Percentiles rank a stretch among this genome's conserved stretches.
Evolutionary conservation across 2,329 filamentous ascomycete genomes (phyloP).

Genomic region (Xylaria sp.): DNA sequence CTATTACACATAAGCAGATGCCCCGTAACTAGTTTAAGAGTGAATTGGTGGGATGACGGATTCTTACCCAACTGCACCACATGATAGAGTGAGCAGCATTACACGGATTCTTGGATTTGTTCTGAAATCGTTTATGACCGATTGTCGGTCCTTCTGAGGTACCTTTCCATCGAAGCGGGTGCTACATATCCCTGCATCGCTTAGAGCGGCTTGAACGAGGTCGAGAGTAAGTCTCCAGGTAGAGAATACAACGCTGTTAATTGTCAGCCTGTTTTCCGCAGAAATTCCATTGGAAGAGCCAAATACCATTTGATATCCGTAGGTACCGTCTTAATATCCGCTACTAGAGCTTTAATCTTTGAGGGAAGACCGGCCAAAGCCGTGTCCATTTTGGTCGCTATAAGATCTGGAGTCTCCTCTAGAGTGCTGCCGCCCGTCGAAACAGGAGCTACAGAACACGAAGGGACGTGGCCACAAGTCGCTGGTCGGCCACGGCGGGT

Average conservation of each 20-base stretch:
- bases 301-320: constrained; percentile 15
- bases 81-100: constrained; percentile 61
- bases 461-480: constrained; percentile 45
- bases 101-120: constrained; percentile 53
- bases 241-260: constrained; percentile 61
- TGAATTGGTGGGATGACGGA: too few species aligned
- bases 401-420: constrained; percentile 37
- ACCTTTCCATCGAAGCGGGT: constrained; percentile 62
- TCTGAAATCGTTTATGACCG: constrained; percentile 55
- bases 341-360: constrained; percentile 20
- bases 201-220: constrained; percentile 55
- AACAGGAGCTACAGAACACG: constrained; percentile 44
- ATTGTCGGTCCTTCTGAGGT: constrained; percentile 55
- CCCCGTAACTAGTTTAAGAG: too few species aligned
- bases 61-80: constrained; percentile 61
- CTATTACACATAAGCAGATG: constrained; percentile 42
- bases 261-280: too few species aligned
- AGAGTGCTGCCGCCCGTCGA: constrained; percentile 41
- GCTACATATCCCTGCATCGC: constrained; percentile 49
- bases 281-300: too few species aligned
- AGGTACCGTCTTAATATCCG: constrained; percentile 8
- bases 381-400: neutral
- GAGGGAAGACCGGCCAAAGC: neutral
- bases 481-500: neutral
- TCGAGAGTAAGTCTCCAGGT: constrained; percentile 62